Conservation (phyloP, 208 protist species). For the Trypanosoma theileri region DNA sequence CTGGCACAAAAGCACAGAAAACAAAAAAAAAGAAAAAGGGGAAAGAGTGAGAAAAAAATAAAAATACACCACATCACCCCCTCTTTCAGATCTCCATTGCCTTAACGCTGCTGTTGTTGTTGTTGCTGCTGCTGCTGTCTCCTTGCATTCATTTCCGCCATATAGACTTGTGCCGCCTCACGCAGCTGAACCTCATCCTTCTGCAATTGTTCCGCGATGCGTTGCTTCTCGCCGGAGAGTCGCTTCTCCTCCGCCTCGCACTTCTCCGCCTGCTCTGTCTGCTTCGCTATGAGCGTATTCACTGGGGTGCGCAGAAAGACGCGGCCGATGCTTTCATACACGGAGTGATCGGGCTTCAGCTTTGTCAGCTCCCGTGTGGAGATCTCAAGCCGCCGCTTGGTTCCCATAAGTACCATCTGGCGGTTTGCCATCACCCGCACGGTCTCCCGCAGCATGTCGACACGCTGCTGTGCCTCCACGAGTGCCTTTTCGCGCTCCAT, state of each 20-base stretch:
- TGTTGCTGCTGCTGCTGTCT: conserved; percentile 37
- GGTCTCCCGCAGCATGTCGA: conserved; percentile 68
- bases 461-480: conserved; percentile 81
- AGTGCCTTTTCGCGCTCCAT: conserved; percentile 89
- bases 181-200: conserved; percentile 80
- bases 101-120: conserved; percentile 14
- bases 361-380: conserved; percentile 75
- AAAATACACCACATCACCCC: not conserved
- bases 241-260: conserved; percentile 79
- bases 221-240: conserved; percentile 81
- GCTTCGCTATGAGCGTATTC: conserved; percentile 63
- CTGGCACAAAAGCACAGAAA: too few relatives aligned
- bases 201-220: conserved; percentile 60
- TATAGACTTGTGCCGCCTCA: conserved; percentile 63
- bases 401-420: conserved; percentile 65
- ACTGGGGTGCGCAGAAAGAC: conserved; percentile 72
- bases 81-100: not conserved
- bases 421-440: conserved; percentile 84
- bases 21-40: too few relatives aligned
- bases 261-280: conserved; percentile 65
- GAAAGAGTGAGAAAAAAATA: too few relatives aligned
- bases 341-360: conserved; percentile 62
- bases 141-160: conserved; percentile 53
- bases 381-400: conserved; percentile 71
- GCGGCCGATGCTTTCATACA: conserved; percentile 82